These are phyloP conservation scores for Coniella lustricola DNA, from an alignment of 2,329 filamentous ascomycete genomes.

Conservation along the genomic window DNA sequence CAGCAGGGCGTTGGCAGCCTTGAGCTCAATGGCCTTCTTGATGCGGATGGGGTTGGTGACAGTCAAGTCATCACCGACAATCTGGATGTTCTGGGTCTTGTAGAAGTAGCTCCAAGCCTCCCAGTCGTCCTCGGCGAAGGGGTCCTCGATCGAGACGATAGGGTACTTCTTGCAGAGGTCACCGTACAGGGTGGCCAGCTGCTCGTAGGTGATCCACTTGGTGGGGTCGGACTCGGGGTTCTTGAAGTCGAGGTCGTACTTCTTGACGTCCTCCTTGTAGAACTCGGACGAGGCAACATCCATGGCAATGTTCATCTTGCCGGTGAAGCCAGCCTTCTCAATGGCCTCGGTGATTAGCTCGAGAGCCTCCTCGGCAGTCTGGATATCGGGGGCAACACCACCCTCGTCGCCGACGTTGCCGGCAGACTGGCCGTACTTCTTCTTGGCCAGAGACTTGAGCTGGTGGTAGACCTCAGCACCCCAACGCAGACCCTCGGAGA, in stretches of 20 bases:
- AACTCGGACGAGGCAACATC: constrained; percentile 99
- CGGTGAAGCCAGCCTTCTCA: constrained; percentile 89
- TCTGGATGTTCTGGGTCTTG: constrained; percentile 98
- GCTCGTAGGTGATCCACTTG: constrained; percentile 99
- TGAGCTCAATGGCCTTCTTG: constrained; percentile 99
- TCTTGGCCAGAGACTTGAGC: constrained; percentile 94
- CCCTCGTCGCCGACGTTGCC: constrained; percentile 99
- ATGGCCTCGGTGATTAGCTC: constrained; percentile 89
- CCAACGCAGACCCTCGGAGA: constrained; percentile 93
- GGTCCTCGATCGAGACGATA: constrained; percentile 97
- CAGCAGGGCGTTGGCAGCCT: constrained; percentile 95
- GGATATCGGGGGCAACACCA: constrained; percentile 98
- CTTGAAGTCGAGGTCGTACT: constrained; percentile 99
- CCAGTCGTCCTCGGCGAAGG: constrained; percentile 99
- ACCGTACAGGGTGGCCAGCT: constrained; percentile 89
- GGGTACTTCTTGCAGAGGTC: constrained; percentile 89
- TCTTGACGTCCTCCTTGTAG: constrained; percentile 96
- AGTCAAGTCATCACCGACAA: constrained; percentile 96
- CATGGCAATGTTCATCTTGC: constrained; percentile 97
- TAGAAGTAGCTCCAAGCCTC: constrained; percentile 99
- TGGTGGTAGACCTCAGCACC: constrained; percentile 97
- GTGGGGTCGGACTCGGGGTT: constrained; percentile 91
- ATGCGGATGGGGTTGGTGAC: constrained; percentile 98
- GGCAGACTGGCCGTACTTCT: constrained; percentile 98
- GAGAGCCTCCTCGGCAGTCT: constrained; percentile 92